Evolutionary conservation across 2,329 filamentous ascomycete genomes (phyloP).

Genomic region (Lithohypha guttulata): DNA sequence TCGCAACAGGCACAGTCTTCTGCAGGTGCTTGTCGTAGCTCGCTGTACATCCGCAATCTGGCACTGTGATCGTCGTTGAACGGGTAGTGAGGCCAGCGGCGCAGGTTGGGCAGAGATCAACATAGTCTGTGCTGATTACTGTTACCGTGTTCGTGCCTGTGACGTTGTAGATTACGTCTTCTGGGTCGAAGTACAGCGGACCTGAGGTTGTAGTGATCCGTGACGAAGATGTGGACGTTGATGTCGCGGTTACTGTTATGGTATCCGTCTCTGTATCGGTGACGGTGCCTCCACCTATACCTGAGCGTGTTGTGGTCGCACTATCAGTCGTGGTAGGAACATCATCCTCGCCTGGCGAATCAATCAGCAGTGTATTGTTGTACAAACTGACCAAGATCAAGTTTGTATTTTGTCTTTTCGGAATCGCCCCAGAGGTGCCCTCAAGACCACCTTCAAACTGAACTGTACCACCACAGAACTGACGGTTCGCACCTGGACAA

Average conservation of each 20-base stretch:
- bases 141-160: constrained; percentile 10
- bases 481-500: constrained; percentile 13
- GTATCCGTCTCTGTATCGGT: constrained; percentile 1
- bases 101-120: constrained; percentile 17
- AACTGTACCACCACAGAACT: constrained; percentile 15
- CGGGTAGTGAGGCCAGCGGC: constrained; percentile 7
- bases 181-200: no score
- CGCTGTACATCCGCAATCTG: constrained; percentile 18
- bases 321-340: constrained; percentile 6
- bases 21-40: constrained; percentile 1
- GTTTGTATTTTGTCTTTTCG: constrained; percentile 10
- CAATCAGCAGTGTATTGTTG: constrained; percentile 11
- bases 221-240: not conserved
- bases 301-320: not conserved
- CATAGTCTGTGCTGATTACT: constrained; percentile 16
- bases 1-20: constrained; percentile 2
- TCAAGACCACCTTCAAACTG: not conserved
- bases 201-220: no score
- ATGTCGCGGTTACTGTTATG: not conserved
- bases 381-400: constrained; percentile 12
- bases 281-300: no score
- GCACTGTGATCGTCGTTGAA: constrained; percentile 15
- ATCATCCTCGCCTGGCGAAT: not conserved
- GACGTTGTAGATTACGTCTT: constrained; percentile 3
- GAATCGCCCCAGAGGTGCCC: not conserved